Evolutionary conservation across 2,329 filamentous ascomycete species (phyloP).

Genomic region (Basipetospora chlamydospora): DNA sequence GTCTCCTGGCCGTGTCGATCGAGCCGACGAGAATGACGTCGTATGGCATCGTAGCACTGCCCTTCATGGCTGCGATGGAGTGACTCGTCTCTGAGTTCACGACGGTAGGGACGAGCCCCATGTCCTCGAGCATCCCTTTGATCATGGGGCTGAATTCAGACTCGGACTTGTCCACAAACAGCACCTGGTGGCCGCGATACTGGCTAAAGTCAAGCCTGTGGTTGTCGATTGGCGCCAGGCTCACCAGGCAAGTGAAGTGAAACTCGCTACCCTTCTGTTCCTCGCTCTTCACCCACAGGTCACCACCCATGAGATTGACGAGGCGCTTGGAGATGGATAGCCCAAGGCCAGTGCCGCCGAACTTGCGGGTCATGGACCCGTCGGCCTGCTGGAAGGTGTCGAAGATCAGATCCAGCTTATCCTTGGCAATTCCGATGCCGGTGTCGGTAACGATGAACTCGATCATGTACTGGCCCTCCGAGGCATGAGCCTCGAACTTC

Average conservation of each 20-base stretch:
- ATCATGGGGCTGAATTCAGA: constrained; percentile 67
- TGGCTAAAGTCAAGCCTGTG: constrained; percentile 66
- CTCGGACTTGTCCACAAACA: constrained; percentile 86
- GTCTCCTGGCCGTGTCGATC: constrained; percentile 71
- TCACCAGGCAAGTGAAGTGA: constrained; percentile 89
- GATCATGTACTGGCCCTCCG: constrained; percentile 71
- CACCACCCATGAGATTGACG: constrained; percentile 90
- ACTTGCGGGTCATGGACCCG: constrained; percentile 89
- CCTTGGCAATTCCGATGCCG: constrained; percentile 87
- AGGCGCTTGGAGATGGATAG: constrained; percentile 90
- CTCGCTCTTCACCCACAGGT: constrained; percentile 89
- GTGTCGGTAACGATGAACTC: constrained; percentile 95
- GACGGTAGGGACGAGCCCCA: constrained; percentile 70
- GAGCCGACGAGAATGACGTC: constrained; percentile 95
- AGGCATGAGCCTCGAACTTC: constrained; percentile 48
- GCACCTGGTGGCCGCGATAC: constrained; percentile 83
- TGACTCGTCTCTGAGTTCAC: constrained; percentile 64
- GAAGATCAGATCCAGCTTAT: constrained; percentile 94
- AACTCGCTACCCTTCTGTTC: constrained; percentile 87
- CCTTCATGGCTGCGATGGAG: constrained; percentile 36
- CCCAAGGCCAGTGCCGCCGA: constrained; percentile 86
- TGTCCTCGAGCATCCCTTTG: constrained; percentile 57
- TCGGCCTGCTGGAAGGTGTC: constrained; percentile 98
- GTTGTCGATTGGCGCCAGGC: constrained; percentile 60
- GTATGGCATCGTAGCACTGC: constrained; percentile 52